A percentile compares a stretch with the other conserved stretches of the same genome.
Evolutionary conservation across 2,329 filamentous ascomycete genomes (phyloP).

Genomic region (Phialocephala subalpina): DNA sequence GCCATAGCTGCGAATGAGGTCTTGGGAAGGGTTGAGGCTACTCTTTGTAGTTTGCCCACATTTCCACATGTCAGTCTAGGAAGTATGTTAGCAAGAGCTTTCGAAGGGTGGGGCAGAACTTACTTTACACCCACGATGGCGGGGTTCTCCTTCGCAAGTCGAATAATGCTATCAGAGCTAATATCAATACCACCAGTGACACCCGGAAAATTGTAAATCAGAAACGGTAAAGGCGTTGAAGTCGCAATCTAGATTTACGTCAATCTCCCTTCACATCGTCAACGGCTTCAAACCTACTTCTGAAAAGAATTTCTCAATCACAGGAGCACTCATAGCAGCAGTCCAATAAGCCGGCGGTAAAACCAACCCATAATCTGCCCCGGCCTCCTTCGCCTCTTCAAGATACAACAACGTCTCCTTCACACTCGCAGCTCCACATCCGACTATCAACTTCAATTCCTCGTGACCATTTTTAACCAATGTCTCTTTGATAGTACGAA

Average conservation of each 20-base stretch:
- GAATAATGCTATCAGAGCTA: slow-evolving; percentile 62
- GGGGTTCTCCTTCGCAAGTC: slow-evolving; percentile 57
- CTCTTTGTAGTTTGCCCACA: slow-evolving; percentile 62
- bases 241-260: background rate
- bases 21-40: slow-evolving; percentile 56
- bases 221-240: slow-evolving; percentile 66
- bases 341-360: slow-evolving; percentile 76
- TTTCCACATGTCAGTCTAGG: slow-evolving; percentile 50
- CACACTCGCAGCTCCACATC: slow-evolving; percentile 72
- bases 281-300: slow-evolving; percentile 45
- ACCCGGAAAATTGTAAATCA: slow-evolving; percentile 71
- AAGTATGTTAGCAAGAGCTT: background rate
- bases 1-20: slow-evolving; percentile 70
- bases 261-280: background rate
- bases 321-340: slow-evolving; percentile 62
- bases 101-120: too few relatives aligned
- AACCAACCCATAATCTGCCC: slow-evolving; percentile 72
- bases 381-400: slow-evolving; percentile 67
- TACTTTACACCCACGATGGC: slow-evolving; percentile 69
- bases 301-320: slow-evolving; percentile 67
- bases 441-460: slow-evolving; percentile 71
- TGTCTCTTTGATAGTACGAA: slow-evolving; percentile 66
- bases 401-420: slow-evolving; percentile 72
- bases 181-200: slow-evolving; percentile 65
- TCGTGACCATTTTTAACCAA: slow-evolving; percentile 63